These are phyloP conservation scores for Volvox africanus DNA, from an alignment of 139 green algal species.

Conservation along the genomic window DNA sequence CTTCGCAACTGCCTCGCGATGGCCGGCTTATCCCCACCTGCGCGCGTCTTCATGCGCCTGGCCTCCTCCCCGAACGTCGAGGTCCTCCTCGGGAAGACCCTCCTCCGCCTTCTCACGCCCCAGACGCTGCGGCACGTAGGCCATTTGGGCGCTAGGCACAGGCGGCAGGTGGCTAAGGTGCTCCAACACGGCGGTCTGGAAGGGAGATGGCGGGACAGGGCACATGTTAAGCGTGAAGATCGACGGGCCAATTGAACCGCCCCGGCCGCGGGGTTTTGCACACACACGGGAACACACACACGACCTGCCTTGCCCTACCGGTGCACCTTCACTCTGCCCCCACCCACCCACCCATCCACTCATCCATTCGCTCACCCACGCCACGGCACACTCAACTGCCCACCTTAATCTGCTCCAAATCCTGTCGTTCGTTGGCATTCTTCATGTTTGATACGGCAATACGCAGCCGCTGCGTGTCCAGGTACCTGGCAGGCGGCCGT, in stretches of 20 bases:
- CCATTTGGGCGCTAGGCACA: conserved; percentile 78
- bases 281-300: too few relatives aligned
- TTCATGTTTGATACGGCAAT: conserved; percentile 94
- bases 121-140: conserved; percentile 63
- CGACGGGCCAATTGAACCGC: too few relatives aligned
- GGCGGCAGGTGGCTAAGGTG: conserved; percentile 81
- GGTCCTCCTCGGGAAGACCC: conserved; percentile 79
- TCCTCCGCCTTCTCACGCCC: conserved; percentile 12
- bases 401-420: conserved; percentile 84
- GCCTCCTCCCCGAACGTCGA: conserved; percentile 82
- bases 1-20: too few relatives aligned
- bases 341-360: too few relatives aligned
- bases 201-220: neutral
- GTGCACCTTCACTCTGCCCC: too few relatives aligned
- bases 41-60: conserved; percentile 69
- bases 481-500: conserved; percentile 79
- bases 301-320: too few relatives aligned
- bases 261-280: too few relatives aligned
- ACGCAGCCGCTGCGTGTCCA: conserved; percentile 88
- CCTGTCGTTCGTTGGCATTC: conserved; percentile 87
- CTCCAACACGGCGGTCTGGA: conserved; percentile 69
- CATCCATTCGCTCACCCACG: too few relatives aligned
- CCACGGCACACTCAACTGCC: neutral
- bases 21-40: conserved; percentile 23
- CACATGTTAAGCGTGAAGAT: too few relatives aligned